Base-by-base conservation (phyloP, 306 rosid genomes). In the Malus fusca region DNA sequence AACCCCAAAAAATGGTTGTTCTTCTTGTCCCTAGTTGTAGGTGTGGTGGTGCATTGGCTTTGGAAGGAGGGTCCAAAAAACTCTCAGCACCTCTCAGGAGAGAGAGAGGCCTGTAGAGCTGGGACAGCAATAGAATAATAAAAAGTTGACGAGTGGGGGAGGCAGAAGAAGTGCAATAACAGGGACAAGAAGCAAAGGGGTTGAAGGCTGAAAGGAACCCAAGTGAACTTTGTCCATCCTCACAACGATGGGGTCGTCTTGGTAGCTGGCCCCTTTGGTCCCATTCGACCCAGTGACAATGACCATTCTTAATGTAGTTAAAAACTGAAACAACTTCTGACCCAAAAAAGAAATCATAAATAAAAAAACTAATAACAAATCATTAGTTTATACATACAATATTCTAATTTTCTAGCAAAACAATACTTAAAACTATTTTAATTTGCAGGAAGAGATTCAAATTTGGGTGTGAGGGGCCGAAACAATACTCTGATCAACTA, bases 141-240 rank as follows among this genome's bases (percentile, higher is more conserved):
- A 30, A 60, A 35, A 67, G 70, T 7, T 48, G 55, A 48, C 18
- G 18, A 46, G 17, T 11, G 48, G 48, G 53, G 21, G 21, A 68
- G 13, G 22, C 25, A n/a, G 69, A 72, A 68, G 77, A 62, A 44
- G 46, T 61, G 75, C 82, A 59, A 56, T 5, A 30, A 72, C 68
- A 73, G 75, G 43, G 68, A 79, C 78, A 67, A 67, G 75, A 79
- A 59, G 75, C 66, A 30, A 77, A 73, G 56, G 55, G 46, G 48
- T 65, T 71, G 19, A 64, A 71, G 43, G 66, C 69, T 43, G 59
- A 71, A 23, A 28, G 60, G 66, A 72, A 52, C 82, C 13, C 75
- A 61, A 77, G 75, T 18, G 76, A 77, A 15, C 75, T 17, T 42
- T 73, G 59, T 73, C 56, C n/a, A 68, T 77, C 76, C 76, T 75